phyloP scores from a whole-genome alignment of 305 asterid genomes.

The Stenogyne calaminthoides region DNA sequence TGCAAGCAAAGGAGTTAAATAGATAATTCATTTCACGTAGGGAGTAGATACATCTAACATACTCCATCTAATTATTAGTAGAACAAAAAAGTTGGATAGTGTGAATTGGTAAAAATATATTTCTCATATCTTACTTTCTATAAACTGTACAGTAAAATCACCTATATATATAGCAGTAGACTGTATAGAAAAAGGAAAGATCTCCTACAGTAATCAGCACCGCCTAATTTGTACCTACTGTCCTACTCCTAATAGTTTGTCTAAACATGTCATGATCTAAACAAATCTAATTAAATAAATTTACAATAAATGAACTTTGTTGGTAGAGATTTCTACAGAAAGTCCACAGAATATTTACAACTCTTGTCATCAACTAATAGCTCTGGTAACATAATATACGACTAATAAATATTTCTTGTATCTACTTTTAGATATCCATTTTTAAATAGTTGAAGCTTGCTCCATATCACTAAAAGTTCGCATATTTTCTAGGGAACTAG shows the following conservation, averaged over 20 bases:
- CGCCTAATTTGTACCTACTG: background rate
- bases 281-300: background rate
- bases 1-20: slow-evolving; percentile 40
- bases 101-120: background rate
- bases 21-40: slow-evolving; percentile 7
- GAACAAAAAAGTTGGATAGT: background rate
- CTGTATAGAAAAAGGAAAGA: background rate
- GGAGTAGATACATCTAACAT: background rate
- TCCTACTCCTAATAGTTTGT: background rate
- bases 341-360: background rate
- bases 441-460: background rate
- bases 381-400: background rate
- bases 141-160: background rate
- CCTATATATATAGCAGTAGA: background rate
- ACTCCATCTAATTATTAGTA: background rate
- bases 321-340: background rate
- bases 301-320: background rate
- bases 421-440: background rate
- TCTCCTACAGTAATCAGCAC: background rate
- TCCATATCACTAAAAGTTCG: background rate
- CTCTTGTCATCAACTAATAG: background rate
- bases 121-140: background rate
- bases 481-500: background rate
- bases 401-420: background rate
- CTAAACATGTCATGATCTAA: background rate